These are phyloP conservation scores for Aspergillus olivimuriae DNA, from an alignment of 495 filamentous ascomycete genomes.

Conservation along the genomic window DNA sequence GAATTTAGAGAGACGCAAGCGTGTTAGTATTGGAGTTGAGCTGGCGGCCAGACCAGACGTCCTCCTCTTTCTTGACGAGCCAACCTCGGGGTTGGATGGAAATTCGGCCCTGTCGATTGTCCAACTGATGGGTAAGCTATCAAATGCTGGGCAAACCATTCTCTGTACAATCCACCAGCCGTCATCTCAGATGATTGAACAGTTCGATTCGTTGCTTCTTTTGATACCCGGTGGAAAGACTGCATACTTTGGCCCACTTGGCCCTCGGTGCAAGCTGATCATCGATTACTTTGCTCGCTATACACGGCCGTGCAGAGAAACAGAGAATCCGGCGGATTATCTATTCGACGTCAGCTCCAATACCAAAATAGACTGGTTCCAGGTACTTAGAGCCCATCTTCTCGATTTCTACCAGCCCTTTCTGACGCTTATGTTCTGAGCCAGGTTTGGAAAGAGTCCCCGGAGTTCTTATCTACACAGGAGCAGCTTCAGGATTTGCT, in stretches of 20 bases:
- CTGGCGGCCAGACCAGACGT: slow-evolving; percentile 64
- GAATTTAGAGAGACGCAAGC: slow-evolving; percentile 37
- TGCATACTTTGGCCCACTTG: slow-evolving; percentile 51
- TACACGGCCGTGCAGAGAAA: slow-evolving; percentile 28
- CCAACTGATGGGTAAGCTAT: slow-evolving; percentile 58
- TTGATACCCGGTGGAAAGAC: slow-evolving; percentile 45
- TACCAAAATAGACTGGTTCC: background rate
- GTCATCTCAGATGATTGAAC: slow-evolving; percentile 36
- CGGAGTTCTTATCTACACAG: too few species aligned
- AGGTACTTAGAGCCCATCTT: too few species aligned
- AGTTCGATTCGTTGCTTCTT: slow-evolving; percentile 51
- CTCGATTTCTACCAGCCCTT: too few species aligned
- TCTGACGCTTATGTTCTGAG: too few species aligned
- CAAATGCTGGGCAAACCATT: slow-evolving; percentile 49
- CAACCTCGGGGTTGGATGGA: slow-evolving; percentile 61
- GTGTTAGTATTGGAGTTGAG: slow-evolving; percentile 69
- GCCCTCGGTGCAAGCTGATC: slow-evolving; percentile 34
- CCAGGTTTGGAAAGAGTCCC: too few species aligned
- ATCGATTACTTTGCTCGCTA: slow-evolving; percentile 44
- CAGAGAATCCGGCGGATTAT: slow-evolving; percentile 60
- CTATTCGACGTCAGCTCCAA: slow-evolving; percentile 50
- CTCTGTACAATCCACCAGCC: slow-evolving; percentile 62
- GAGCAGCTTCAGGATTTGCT: too few species aligned
- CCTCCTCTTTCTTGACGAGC: slow-evolving; percentile 59
- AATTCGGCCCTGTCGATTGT: slow-evolving; percentile 63